A percentile compares a stretch with the other conserved stretches of the same genome.
Evolutionary conservation across 495 filamentous ascomycete genomes (phyloP).

Genomic region (Talaromyces adpressus): DNA sequence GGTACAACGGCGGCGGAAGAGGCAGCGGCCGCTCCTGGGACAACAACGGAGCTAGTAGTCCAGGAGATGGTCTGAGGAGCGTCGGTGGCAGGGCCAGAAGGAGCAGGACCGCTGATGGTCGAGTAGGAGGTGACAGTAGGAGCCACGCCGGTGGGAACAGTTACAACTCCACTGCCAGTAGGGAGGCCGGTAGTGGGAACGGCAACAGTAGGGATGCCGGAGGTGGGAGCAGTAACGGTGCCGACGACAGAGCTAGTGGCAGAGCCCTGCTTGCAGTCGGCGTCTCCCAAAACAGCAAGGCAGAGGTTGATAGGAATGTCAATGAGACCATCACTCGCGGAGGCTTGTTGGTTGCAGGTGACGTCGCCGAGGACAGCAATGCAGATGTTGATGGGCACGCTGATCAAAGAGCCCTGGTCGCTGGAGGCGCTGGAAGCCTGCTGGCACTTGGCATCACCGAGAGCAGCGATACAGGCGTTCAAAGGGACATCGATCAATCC

Average conservation of each 20-base stretch:
- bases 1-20: constrained; percentile 6
- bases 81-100: constrained; percentile 1
- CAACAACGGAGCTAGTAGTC: constrained; percentile 1
- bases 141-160: not conserved
- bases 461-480: constrained; percentile 19
- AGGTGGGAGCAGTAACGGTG: constrained; percentile 2
- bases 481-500: constrained; percentile 25
- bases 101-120: constrained; percentile 1
- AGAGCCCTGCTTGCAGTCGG: constrained; percentile 16
- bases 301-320: constrained; percentile 26
- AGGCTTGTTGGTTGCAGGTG: constrained; percentile 14
- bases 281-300: constrained; percentile 22
- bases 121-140: not conserved
- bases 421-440: constrained; percentile 17
- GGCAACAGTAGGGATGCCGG: constrained; percentile 4
- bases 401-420: constrained; percentile 19
- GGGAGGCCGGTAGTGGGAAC: not conserved
- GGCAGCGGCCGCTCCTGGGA: constrained; percentile 8
- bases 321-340: constrained; percentile 13
- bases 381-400: constrained; percentile 24
- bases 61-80: constrained; percentile 5
- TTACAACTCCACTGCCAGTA: not conserved
- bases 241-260: not conserved
- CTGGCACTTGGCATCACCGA: constrained; percentile 25
- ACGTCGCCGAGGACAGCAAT: constrained; percentile 22